Base-by-base conservation (phyloP, 75 land plant genomes). In the Pinus taeda region DNA sequence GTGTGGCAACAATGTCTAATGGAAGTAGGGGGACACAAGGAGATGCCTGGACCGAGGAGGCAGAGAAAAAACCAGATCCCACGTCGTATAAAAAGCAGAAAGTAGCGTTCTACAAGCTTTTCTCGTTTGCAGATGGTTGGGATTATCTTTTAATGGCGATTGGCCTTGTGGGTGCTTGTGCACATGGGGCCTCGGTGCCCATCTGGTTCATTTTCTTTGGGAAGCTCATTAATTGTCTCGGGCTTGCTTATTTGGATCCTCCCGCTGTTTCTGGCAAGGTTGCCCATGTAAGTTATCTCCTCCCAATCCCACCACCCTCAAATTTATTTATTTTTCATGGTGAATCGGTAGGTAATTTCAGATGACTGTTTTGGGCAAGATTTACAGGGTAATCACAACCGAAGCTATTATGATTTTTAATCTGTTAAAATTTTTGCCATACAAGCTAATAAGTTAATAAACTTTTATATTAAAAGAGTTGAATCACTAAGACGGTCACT, bases 161-260 rank as follows among this genome's bases (percentile, higher is more conserved):
- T 6, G 99, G 99, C 15, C 82, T 92, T 3, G n/a, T 91, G 18
- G 98, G 96, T 3, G 98, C 99, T 14, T 85, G 88, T 69, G 82
- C 86, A 22, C 99, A 97, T 79, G 99, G 99, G 1, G 99, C 88
- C 8, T 94, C 99, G 3, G 93, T 97, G 18, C 99, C 99, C 55
- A 90, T 97, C 55, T 97, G 94, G 86, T 97, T 97, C 76, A 88
- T 97, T 61, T 97, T 90, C 86, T 97, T 97, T 71, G 99, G 99
- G 7, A 93, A 91, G 60, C 81, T 97, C 63, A 97, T 95, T 59
- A 84, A 97, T 71, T 81, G 91, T 53, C 87, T 97, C 69, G 98
- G 99, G 4, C 21, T 86, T 15, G 89, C 95, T 64, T 87, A 87
- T 79, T 82, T 88, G 22, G 87, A 95, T 76, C 98, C 99, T 15